These are phyloP conservation scores for Blepharisma japonicum DNA, from an alignment of 73 alveolate species.

Conservation along the genomic window DNA sequence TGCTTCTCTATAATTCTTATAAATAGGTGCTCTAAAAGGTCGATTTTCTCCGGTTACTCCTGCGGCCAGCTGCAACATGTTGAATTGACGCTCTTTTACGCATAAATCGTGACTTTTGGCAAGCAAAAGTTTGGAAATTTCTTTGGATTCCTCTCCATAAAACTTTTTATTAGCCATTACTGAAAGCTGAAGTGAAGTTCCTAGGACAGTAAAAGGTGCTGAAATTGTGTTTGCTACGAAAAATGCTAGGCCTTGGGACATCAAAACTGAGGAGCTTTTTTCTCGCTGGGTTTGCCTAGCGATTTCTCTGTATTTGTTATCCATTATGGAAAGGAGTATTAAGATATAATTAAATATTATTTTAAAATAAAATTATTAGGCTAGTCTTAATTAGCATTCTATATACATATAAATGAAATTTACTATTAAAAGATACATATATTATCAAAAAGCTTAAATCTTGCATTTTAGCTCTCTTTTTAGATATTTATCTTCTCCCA, in stretches of 20 bases:
- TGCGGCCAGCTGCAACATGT: background rate
- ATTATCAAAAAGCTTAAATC: too few species aligned
- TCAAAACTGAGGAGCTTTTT: background rate
- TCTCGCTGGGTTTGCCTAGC: background rate
- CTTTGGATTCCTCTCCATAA: background rate
- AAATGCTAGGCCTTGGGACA: background rate
- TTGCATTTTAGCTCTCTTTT: too few species aligned
- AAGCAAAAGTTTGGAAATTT: constrained; percentile 4
- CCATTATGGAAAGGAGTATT: background rate
- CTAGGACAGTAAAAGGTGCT: constrained; percentile 30
- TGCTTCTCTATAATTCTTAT: constrained; percentile 22
- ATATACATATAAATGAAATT: too few species aligned
- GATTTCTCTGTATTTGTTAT: background rate
- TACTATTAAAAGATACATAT: too few species aligned
- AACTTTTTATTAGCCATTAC: background rate
- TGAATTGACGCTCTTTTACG: constrained; percentile 16
- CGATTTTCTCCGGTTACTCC: constrained; percentile 23
- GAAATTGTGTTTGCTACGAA: constrained; percentile 17
- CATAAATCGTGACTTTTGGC: constrained; percentile 9
- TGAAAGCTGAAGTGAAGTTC: constrained; percentile 16
- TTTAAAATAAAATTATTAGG: too few species aligned
- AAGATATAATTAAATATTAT: too few species aligned
- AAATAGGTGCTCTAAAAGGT: constrained; percentile 31
- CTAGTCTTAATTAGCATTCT: too few species aligned
- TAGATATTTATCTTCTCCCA: too few species aligned